A percentile compares a stretch with the other conserved stretches of the same genome.
Evolutionary conservation across 345 rosid genomes (phyloP).

Genomic region (Arabidopsis suecica): DNA sequence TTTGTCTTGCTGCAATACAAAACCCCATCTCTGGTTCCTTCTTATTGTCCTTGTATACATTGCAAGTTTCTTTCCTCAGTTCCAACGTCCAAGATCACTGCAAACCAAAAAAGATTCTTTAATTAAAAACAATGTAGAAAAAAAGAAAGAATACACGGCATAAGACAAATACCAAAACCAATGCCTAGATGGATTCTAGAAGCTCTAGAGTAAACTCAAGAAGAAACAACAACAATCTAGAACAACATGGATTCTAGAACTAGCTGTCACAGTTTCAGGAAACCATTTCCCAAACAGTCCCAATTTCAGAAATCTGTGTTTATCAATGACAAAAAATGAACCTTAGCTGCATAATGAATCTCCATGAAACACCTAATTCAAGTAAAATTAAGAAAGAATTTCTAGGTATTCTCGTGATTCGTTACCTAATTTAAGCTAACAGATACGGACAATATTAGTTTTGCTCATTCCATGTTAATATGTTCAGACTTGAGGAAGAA

Average conservation of each 20-base stretch:
- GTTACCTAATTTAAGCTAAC: conserved; percentile 22
- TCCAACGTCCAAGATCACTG: conserved; percentile 27
- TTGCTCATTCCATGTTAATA: conserved; percentile 22
- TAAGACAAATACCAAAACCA: not conserved
- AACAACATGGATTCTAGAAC: not conserved
- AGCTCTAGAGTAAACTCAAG: not conserved
- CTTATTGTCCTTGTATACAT: conserved; percentile 73
- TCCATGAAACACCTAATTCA: conserved; percentile 1
- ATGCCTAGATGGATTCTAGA: not conserved
- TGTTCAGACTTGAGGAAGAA: not conserved
- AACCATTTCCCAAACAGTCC: not conserved
- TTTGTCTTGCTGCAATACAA: conserved; percentile 55
- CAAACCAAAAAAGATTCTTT: not conserved
- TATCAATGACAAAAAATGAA: not conserved
- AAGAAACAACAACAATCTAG: not conserved
- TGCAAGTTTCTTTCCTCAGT: conserved; percentile 41
- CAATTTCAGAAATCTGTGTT: not conserved
- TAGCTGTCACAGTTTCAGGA: too few relatives aligned
- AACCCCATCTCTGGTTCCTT: conserved; percentile 65
- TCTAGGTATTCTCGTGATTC: not conserved
- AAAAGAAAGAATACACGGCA: too few relatives aligned
- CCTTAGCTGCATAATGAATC: not conserved
- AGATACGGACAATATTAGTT: not conserved
- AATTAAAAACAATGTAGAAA: not conserved
- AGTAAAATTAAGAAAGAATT: not conserved